A percentile compares a stretch with the other conserved stretches of the same genome.
Evolutionary conservation across 176 grass and related monocot genomes (phyloP).

Genomic region (Canna indica): DNA sequence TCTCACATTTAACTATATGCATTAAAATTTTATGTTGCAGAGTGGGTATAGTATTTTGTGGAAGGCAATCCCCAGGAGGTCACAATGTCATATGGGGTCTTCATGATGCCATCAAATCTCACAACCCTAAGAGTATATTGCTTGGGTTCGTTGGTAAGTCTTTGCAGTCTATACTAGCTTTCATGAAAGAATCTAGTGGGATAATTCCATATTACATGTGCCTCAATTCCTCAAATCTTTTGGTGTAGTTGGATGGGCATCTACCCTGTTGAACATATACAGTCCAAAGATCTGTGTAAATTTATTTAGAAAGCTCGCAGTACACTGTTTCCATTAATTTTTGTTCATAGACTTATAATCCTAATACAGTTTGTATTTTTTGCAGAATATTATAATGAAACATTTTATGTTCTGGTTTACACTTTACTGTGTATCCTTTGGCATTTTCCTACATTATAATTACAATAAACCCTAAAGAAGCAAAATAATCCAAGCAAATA

Average conservation of each 20-base stretch:
- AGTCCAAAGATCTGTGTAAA: no score
- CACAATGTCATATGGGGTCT: constrained; percentile 98
- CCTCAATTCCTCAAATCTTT: background rate
- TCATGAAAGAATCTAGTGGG: background rate
- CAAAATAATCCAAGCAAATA: no score
- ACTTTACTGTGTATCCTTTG: background rate
- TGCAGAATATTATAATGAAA: background rate
- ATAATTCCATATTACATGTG: background rate
- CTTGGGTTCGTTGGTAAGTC: constrained; percentile 82
- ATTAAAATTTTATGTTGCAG: constrained; percentile 26
- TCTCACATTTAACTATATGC: background rate
- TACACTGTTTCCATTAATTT: no score
- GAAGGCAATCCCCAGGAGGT: constrained; percentile 92
- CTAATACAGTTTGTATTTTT: background rate
- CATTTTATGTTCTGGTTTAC: background rate
- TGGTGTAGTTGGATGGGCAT: no score
- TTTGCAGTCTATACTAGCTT: background rate
- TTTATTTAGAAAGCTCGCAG: no score
- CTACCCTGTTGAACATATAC: no score
- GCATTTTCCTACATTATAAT: background rate
- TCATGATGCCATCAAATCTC: constrained; percentile 77
- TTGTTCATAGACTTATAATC: no score
- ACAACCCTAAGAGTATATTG: constrained; percentile 74
- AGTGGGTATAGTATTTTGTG: constrained; percentile 93
- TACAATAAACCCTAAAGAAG: no score